Base-by-base conservation (phyloP, 2,329 filamentous ascomycete species). In the Arthrobotrys sphaeroides region DNA sequence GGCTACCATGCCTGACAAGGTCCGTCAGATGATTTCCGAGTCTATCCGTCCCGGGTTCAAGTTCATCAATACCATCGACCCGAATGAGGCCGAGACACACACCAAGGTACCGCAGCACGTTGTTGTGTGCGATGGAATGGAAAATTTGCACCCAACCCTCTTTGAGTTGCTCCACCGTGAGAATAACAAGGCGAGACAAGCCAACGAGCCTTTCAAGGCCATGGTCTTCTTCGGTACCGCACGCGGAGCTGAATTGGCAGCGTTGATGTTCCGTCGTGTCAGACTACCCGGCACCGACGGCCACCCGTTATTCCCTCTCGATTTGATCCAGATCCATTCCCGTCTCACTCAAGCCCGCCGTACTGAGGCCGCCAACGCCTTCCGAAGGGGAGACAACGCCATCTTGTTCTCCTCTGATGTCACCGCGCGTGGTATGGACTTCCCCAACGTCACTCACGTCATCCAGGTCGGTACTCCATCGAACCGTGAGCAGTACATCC, bases 21-120 rank as follows among this genome's bases (percentile, higher is more conserved):
- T 99, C 47, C 89, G 97, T 78, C 84, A 87, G 45, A 87, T 98
- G 55, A 94, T 96, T 42, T 88, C 90, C 73, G 83, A 85, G 78
- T 93, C 92, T 78, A 90, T 98, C 82, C 92, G 94, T 81, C 87
- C 88, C 1, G 85, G 92, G 78, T 98, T 96, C 83, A 89, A 96
- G 81, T 96, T 95, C 80, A 89, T 97, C 74, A 91, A 94, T 82
- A 96, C 93, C n/a, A 91, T 99, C 75, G 85, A 87, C 68, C 88
- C 90, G 68, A 88, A 96, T 78, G 95, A 98, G 79, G 86, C 87
- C 1, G 91, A 92, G 31, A 98, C 95, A 1, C 95, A 98, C 82
- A 87, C 93, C 77, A 87, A 87, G 69, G 90, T 99, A 0, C 91
- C 92, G 1, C 95, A 99, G 82, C 88, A 91, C 80, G 84, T 92